Base-by-base conservation (phyloP, 768 basidiomycete species). In the Suillus spraguei region DNA sequence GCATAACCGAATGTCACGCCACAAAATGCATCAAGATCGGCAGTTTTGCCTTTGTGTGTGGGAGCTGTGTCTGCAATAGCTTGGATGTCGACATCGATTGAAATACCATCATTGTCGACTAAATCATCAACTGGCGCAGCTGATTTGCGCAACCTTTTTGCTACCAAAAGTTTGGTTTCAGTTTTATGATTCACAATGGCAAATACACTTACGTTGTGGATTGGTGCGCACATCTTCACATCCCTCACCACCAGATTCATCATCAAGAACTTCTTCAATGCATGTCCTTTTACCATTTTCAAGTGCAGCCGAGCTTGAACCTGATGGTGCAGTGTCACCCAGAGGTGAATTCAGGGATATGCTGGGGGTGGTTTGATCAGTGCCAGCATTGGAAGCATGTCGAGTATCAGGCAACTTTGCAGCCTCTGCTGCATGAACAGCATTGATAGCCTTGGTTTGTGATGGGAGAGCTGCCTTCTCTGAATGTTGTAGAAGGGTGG, bases 91-190 rank as follows among this genome's bases (percentile, higher is more conserved):
- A 69, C 54, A 42, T 69, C 65, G 2, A 50, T 59, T 0, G 63
- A 55, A 32, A 69, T 53, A 11, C 67, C 67, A 17, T 69, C 63
- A 11, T 54, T 41, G 24, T 64, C 63, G 9, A 64, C 59, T n/a
- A 63, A 49, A 49, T 49, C 47, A 24, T 49, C 7, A 14, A 49
- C 14, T 2, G 13, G 47, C 5, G 47, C 47, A 24, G 47, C 44
- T 46, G 1, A 49, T 49, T 24, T 49, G 47, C 24, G 6, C 47
- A 49, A 49, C 14, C 24, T 14, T 49, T 49, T 49, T 6, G 13
- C 47, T 49, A 6, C 47, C 47, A 49, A 44, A 44, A 44, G 20
- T 44, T 44, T 44, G 47, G 47, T 49, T 14, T 49, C 47, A 49
- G 47, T 24, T 49, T 7, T 24, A 24, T 49, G 22, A 24, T 49